Conservation (phyloP, 352 stramenopile genomes). For the Phytophthora melonis region DNA sequence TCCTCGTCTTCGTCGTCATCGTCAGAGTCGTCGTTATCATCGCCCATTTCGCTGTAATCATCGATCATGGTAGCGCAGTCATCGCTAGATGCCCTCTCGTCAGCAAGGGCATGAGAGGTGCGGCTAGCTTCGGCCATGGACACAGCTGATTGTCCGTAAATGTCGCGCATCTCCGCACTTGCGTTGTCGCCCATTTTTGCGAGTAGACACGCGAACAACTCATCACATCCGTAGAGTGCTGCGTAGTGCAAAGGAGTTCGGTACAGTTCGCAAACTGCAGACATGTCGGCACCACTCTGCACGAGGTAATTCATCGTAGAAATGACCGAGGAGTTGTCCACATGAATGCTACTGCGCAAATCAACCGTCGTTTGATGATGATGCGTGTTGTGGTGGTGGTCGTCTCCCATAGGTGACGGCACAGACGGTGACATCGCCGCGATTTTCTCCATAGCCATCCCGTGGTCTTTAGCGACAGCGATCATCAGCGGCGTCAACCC, state of each 20-base stretch:
- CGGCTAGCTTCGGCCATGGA: constrained; percentile 57
- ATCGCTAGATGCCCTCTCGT: constrained; percentile 32
- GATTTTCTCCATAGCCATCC: constrained; percentile 48
- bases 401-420: constrained; percentile 22
- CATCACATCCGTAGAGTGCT: constrained; percentile 65
- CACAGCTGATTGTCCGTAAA: constrained; percentile 70
- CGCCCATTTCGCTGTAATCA: constrained; percentile 38
- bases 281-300: constrained; percentile 64
- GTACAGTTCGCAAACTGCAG: constrained; percentile 74
- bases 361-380: constrained; percentile 40
- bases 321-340: constrained; percentile 67
- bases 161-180: constrained; percentile 65
- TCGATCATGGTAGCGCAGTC: constrained; percentile 24
- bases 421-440: constrained; percentile 34
- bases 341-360: constrained; percentile 53
- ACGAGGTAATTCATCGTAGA: constrained; percentile 81
- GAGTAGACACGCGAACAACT: constrained; percentile 64
- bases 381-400: constrained; percentile 13
- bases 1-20: constrained; percentile 56
- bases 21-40: constrained; percentile 50
- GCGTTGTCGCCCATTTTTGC: constrained; percentile 53
- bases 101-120: constrained; percentile 27
- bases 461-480: constrained; percentile 62
- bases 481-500: constrained; percentile 85
- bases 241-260: constrained; percentile 82